A percentile compares a stretch with the other conserved stretches of the same genome.
Conservation (phyloP, 129 eudicot genomes). For the Flaveria ramosissima region DNA sequence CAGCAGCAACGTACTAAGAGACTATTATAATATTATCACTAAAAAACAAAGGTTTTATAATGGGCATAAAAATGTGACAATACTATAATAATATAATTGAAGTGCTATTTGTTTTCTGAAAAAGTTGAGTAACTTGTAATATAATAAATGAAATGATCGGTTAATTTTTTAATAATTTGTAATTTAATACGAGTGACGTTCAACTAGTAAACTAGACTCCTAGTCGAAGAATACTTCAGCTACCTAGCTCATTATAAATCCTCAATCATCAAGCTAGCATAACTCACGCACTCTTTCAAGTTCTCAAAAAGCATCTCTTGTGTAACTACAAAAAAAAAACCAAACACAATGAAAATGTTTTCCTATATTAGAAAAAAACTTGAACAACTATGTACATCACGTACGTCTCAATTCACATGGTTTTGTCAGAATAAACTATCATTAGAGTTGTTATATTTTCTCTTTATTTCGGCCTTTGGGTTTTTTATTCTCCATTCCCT, state of each 20-base stretch:
- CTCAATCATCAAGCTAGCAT: background rate
- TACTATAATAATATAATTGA: no score
- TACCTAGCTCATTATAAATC: background rate
- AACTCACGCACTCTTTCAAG: background rate
- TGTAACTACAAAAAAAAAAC: background rate
- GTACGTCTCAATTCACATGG: conserved; percentile 8
- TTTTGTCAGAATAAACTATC: conserved; percentile 21
- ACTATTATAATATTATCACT: no score
- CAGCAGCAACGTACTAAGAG: no score
- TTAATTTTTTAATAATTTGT: no score
- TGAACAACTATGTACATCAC: background rate
- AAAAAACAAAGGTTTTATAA: no score
- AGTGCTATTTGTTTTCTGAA: no score
- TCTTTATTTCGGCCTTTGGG: conserved; percentile 44
- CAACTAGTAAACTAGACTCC: no score
- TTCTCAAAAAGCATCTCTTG: background rate
- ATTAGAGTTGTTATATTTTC: conserved; percentile 39
- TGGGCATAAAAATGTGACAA: no score
- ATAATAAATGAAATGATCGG: no score
- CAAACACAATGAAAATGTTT: background rate
- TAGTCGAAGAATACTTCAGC: no score
- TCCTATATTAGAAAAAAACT: background rate
- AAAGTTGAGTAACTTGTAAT: no score
- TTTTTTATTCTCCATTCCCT: conserved; percentile 39
- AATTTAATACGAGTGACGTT: no score